These are phyloP conservation scores for Amanita pallidorosea DNA, from an alignment of 768 basidiomycete species.

Conservation along the genomic window DNA sequence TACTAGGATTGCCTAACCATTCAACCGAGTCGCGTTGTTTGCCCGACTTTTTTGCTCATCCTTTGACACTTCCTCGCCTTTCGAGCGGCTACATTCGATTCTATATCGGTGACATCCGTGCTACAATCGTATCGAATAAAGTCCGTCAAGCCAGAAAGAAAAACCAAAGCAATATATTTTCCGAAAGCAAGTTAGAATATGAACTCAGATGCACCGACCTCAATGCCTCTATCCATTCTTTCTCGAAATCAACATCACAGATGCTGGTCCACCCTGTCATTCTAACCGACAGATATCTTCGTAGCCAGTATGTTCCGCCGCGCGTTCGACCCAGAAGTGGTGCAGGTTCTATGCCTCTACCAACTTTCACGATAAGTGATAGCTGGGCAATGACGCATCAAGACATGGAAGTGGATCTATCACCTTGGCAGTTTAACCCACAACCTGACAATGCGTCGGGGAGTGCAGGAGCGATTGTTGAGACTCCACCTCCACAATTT, in stretches of 20 bases:
- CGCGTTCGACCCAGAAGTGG: constrained; percentile 25
- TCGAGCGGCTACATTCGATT: constrained; percentile 42
- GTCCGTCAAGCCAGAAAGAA: background rate
- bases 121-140: background rate
- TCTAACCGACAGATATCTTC: constrained; percentile 61
- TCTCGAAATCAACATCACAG: constrained; percentile 6
- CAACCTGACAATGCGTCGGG: constrained; percentile 4
- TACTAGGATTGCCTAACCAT: constrained; percentile 32
- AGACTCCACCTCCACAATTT: background rate
- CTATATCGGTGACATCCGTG: constrained; percentile 29
- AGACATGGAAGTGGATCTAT: constrained; percentile 38
- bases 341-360: constrained; percentile 23
- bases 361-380: constrained; percentile 47
- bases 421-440: constrained; percentile 49
- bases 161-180: too few species aligned
- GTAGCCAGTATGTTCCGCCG: constrained; percentile 37
- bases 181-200: background rate
- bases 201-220: background rate
- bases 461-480: constrained; percentile 6
- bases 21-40: constrained; percentile 5
- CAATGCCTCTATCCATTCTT: constrained; percentile 3
- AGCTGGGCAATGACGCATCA: constrained; percentile 43
- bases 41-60: constrained; percentile 41
- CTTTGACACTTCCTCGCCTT: constrained; percentile 46
- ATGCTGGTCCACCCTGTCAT: constrained; percentile 52